Evolutionary conservation across 1,284 basidiomycete species (phyloP), one percentile per base, ranked within the genome.

Genomic region (Cutaneotrichosporon cutaneum): DNA sequence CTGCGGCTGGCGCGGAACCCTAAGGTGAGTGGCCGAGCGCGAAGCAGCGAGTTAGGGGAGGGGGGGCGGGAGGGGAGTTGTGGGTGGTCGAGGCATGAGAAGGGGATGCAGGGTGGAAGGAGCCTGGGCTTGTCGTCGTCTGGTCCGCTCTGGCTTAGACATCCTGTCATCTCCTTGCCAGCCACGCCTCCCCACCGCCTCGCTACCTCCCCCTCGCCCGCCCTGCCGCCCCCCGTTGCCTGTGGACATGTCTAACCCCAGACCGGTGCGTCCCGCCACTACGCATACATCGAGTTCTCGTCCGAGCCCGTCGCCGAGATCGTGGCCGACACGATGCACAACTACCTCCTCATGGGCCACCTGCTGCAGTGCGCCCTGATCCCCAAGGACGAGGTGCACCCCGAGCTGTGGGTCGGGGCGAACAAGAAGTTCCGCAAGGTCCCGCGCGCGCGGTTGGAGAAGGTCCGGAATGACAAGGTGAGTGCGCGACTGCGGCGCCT

Each of bases 301-400:
- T 93, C 92, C 39, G 84, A 85, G 16, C 86, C 90, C 1, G 94
- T 99, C 48, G 94, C 95, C 0, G 82, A 92, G 74, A 97, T 99
- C 66, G 96, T 98, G 11, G 89, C 90, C 7, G 96, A 99, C 74
- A 99, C 96, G 51, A 98, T 99, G 95, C 87, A 99, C 84, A 98
- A 98, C 82, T 99, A 98, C 79, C 85, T 99, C 32, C 83, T 99
- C 68, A 87, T 90, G 83, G 94, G 94, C 4, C 92, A 96, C 72
- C 88, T 99, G 67, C 83, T 99, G 54, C 87, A 87, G 63, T 97
- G 95, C 82, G 88, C 90, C 72, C 81, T 82, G 48, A 86, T 96
- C 60, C 89, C 93, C 22, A 87, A 87, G 68, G 92, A 94, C 33
- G 81, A 95, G 68, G 86, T 98, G 0, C 94, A 99, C 77, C 90